A percentile compares a stretch with the other conserved stretches of the same genome.
Conservation (phyloP, 176 grass and related monocot genomes). For the Cenchrus purpureus region DNA sequence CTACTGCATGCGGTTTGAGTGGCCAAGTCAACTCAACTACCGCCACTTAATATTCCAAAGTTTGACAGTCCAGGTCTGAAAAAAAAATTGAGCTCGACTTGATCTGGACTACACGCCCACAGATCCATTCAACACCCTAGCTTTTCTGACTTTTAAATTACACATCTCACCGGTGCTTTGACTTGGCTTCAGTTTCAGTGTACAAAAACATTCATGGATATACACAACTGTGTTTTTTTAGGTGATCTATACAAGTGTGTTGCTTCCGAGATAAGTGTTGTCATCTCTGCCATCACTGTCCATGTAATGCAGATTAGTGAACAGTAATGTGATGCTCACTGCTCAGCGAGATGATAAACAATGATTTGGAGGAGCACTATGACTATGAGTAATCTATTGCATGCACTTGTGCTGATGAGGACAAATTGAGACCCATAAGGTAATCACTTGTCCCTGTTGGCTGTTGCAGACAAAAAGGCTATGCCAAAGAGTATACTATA, state of each 20-base stretch:
- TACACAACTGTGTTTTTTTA: neutral
- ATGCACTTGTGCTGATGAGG: slow-evolving; percentile 32
- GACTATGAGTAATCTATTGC: neutral
- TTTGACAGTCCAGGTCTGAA: slow-evolving; percentile 23
- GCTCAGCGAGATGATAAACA: slow-evolving; percentile 5
- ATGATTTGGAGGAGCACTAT: neutral
- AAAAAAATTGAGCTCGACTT: slow-evolving; percentile 13
- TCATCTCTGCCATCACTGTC: slow-evolving; percentile 33
- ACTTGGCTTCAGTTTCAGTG: slow-evolving; percentile 23
- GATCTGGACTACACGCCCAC: slow-evolving; percentile 16
- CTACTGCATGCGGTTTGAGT: neutral
- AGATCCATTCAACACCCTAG: slow-evolving; percentile 29
- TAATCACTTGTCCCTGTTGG: neutral
- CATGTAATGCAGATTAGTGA: slow-evolving; percentile 44
- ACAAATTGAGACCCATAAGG: slow-evolving; percentile 27
- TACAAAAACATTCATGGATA: too few relatives aligned
- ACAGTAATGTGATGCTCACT: neutral
- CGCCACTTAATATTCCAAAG: slow-evolving; percentile 1
- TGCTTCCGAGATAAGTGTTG: slow-evolving; percentile 25
- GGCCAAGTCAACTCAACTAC: slow-evolving; percentile 30
- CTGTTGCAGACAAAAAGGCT: slow-evolving; percentile 51
- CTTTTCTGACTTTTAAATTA: slow-evolving; percentile 29
- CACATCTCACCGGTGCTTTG: slow-evolving; percentile 7
- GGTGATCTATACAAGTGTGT: neutral
- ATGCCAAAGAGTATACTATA: slow-evolving; percentile 40